These are phyloP conservation scores for Agrostemma githago DNA, from an alignment of 148 eudicot species.

Conservation along the genomic window DNA sequence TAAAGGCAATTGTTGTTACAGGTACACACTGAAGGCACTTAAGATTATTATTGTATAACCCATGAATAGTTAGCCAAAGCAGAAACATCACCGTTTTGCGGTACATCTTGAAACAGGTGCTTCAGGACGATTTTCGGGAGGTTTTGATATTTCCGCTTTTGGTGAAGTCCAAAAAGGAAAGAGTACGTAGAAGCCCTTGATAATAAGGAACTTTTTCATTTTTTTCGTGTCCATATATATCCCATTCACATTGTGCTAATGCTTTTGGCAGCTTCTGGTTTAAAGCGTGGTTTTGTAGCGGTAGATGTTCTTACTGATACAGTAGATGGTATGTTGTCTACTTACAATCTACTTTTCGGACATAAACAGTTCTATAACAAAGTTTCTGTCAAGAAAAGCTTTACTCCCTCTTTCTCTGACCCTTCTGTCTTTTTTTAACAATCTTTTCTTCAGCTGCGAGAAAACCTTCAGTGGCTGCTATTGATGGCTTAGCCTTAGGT, in stretches of 20 bases:
- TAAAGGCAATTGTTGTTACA: constrained; percentile 92
- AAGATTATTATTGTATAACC: not conserved
- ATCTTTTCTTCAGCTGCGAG: constrained; percentile 48
- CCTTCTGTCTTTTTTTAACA: not conserved
- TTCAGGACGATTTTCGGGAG: constrained; percentile 88
- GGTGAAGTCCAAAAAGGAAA: constrained; percentile 58
- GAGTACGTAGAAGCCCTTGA: constrained; percentile 32
- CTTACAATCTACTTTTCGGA: not conserved
- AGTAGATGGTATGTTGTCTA: constrained; percentile 55
- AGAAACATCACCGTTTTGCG: constrained; percentile 7
- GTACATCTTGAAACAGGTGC: constrained; percentile 50
- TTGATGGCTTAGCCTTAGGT: constrained; percentile 93
- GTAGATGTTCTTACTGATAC: constrained; percentile 76
- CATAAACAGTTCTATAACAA: not conserved
- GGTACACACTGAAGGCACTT: constrained; percentile 35
- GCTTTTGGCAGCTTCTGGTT: constrained; percentile 44
- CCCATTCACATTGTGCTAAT: constrained; percentile 16
- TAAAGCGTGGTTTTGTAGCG: constrained; percentile 74
- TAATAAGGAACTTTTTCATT: not conserved
- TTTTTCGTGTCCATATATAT: not conserved
- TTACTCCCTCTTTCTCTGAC: not conserved
- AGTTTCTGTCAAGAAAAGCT: not conserved
- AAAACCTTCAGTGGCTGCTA: constrained; percentile 93
- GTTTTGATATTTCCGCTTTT: constrained; percentile 87
- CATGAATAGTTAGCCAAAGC: not conserved